phyloP scores from a whole-genome alignment of 2,329 filamentous ascomycete species.

The Cladosporium velox region DNA sequence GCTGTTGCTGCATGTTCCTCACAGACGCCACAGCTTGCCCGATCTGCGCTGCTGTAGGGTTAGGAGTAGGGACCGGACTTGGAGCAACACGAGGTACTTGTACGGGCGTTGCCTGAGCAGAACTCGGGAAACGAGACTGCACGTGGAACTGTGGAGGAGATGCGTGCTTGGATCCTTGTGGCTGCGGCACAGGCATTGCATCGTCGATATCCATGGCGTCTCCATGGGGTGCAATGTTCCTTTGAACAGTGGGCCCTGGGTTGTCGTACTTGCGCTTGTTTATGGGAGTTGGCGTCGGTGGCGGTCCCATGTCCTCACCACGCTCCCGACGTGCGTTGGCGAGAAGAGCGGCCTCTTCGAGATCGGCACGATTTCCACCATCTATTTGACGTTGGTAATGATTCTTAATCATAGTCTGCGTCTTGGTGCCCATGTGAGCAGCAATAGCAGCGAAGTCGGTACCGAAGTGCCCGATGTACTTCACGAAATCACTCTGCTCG shows the following conservation, averaged over 20 bases:
- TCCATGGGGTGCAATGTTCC: constrained; percentile 47
- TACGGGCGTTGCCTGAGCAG: constrained; percentile 36
- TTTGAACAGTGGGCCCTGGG: constrained; percentile 41
- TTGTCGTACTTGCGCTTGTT: constrained; percentile 51
- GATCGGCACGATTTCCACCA: constrained; percentile 43
- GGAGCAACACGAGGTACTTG: constrained; percentile 33
- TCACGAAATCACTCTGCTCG: constrained; percentile 75
- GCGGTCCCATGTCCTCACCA: constrained; percentile 50
- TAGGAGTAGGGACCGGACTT: constrained; percentile 30
- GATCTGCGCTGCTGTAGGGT: constrained; percentile 27
- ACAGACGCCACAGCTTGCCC: constrained; percentile 30
- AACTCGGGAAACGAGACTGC: constrained; percentile 33
- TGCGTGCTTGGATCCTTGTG: constrained; percentile 37
- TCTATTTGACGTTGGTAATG: constrained; percentile 51
- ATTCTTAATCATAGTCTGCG: constrained; percentile 76
- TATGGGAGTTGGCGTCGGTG: constrained; percentile 52
- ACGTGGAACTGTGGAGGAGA: constrained; percentile 39
- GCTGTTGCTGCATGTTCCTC: constrained; percentile 22
- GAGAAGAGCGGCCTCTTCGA: constrained; percentile 44
- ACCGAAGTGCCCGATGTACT: constrained; percentile 71
- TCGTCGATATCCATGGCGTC: constrained; percentile 46
- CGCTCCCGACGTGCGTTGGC: constrained; percentile 45
- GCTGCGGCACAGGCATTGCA: constrained; percentile 31
- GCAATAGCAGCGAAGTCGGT: constrained; percentile 78
- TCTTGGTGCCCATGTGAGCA: constrained; percentile 79